Evolutionary conservation across 2,329 filamentous ascomycete genomes (phyloP), one percentile per base, ranked within the genome.

Genomic region (Raffaelea ambrosiae): DNA sequence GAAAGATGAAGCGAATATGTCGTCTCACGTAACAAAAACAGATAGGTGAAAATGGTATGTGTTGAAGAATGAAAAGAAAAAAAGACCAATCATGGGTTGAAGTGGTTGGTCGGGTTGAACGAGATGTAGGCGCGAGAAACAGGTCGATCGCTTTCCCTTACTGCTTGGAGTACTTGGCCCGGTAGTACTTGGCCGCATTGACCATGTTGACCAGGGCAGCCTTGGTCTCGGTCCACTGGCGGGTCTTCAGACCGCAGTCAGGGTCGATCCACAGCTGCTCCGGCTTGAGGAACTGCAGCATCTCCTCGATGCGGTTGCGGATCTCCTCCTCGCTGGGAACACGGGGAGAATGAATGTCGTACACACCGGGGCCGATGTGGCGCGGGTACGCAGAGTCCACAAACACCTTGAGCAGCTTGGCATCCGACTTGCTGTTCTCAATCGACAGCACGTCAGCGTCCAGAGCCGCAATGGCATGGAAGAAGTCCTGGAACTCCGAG

Each of bases 401-500:
- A 67, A 98, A 98, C 70, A 98, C 93, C 74, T 91, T 86, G 67
- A 98, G 86, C 59, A 98, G 84, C 86, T 98, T 98, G 66, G 93
- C 93, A 64, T 98, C 93, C 61, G 88, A 95, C 86, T 98, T 98
- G 86, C 87, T 94, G 88, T 98, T 98, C 85, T 98, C 93, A 61
- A 98, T 98, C 66, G 88, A 95, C 63, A 98, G 84, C 55, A 98
- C 93, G 72, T 98, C 93, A 55, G 93, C 91, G 67, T 98, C 93
- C 56, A 98, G 85, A 53, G 93, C 91, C 57, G 93, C 88, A 61
- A 98, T 98, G 73, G 93, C 93, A 74, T 97, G 88, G 89, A 98
- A 98, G 82, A 98, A 98, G 79, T 98, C 93, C 77, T 98, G 93
- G 88, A 98, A 98, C 81, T 98, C 93, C 46, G 93, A 97, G 84